Evolutionary conservation across 306 rosid genomes (phyloP).

Genomic region (Rosa rugosa): DNA sequence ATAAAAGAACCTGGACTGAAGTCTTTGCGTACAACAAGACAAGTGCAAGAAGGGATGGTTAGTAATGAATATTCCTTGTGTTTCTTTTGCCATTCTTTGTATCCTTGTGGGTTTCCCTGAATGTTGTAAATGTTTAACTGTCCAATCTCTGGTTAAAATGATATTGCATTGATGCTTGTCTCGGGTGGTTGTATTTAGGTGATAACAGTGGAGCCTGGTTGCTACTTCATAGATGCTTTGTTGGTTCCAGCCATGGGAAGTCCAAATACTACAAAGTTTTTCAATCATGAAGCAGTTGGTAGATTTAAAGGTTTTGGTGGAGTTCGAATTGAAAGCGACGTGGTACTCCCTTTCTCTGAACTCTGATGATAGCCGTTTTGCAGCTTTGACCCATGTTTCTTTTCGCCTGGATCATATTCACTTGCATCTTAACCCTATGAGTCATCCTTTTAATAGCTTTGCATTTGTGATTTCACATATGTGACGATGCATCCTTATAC

Average conservation of each 20-base stretch:
- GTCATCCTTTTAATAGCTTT: neutral
- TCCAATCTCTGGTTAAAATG: neutral
- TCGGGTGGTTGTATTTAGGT: slow-evolving; percentile 45
- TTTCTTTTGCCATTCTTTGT: neutral
- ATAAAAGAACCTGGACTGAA: slow-evolving; percentile 76
- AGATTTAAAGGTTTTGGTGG: slow-evolving; percentile 75
- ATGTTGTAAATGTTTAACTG: neutral
- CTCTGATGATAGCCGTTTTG: neutral
- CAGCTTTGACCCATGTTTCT: neutral
- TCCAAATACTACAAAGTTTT: slow-evolving; percentile 58
- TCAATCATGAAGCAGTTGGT: slow-evolving; percentile 54
- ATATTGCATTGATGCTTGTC: slow-evolving; percentile 7
- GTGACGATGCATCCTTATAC: slow-evolving; percentile 3
- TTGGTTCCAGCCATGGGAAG: slow-evolving; percentile 64
- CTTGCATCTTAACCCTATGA: neutral
- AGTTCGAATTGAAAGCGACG: slow-evolving; percentile 82
- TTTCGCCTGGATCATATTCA: neutral
- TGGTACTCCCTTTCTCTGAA: slow-evolving; percentile 52
- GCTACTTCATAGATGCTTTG: slow-evolving; percentile 89
- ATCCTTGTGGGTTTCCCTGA: neutral
- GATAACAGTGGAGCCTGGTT: slow-evolving; percentile 93
- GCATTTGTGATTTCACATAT: neutral
- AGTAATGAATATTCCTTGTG: slow-evolving; percentile 22
- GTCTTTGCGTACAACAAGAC: slow-evolving; percentile 63
- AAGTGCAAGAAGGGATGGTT: slow-evolving; percentile 84